Percentiles rank a stretch among this genome's conserved stretches.
phyloP scores from a whole-genome alignment of 768 basidiomycete genomes.

The Rhodotorula graminis region DNA sequence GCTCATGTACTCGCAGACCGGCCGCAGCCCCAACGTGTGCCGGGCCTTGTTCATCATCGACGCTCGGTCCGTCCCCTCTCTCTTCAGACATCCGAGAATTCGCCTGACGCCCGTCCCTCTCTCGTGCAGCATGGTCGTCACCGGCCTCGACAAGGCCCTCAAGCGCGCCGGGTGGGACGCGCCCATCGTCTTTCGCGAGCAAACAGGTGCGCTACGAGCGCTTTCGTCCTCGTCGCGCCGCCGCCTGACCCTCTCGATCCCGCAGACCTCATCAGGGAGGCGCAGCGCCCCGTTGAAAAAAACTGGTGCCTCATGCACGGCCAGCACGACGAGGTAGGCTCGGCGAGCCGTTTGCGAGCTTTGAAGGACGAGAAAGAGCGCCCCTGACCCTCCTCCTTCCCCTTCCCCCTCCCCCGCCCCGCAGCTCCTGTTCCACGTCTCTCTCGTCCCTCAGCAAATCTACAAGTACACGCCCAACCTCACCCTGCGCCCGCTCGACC shows the following conservation, averaged over 20 bases:
- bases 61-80: constrained; percentile 11
- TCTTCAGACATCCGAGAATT: too few relatives aligned
- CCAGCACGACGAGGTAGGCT: constrained; percentile 17
- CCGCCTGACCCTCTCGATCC: too few relatives aligned
- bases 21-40: constrained; percentile 17
- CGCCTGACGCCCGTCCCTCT: neutral
- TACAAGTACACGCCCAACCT: constrained; percentile 20
- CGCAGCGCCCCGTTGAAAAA: constrained; percentile 15
- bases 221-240: too few relatives aligned
- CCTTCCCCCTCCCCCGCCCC: neutral
- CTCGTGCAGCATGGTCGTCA: constrained; percentile 20
- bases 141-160: constrained; percentile 19
- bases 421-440: constrained; percentile 33
- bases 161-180: constrained; percentile 18
- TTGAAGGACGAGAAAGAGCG: too few relatives aligned
- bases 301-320: constrained; percentile 12
- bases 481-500: constrained; percentile 25
- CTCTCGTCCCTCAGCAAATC: constrained; percentile 27
- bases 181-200: constrained; percentile 19
- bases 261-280: neutral
- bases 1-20: constrained; percentile 22
- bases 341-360: neutral
- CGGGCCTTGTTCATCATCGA: constrained; percentile 26
- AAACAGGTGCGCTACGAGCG: constrained; percentile 25
- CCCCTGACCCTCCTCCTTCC: neutral